phyloP scores from a whole-genome alignment of 2,329 filamentous ascomycete genomes.

The Endoconidiophora laricicola region DNA sequence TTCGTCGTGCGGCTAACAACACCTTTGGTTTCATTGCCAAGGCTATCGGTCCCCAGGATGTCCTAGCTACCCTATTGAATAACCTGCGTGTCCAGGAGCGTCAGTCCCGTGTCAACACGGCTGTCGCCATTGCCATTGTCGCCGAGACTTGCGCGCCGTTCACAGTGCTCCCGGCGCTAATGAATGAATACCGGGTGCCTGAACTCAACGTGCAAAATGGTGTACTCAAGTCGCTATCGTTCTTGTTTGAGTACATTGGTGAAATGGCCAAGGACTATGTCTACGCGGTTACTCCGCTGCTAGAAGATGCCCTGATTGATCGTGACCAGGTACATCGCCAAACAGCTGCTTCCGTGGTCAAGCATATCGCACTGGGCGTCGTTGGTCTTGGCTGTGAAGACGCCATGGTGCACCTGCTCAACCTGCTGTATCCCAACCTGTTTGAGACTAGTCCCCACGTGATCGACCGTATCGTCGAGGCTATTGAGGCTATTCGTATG shows the following conservation, averaged over 20 bases:
- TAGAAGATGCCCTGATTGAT: slow-evolving; percentile 94
- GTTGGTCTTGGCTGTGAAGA: slow-evolving; percentile 95
- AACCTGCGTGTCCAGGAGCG: slow-evolving; percentile 94
- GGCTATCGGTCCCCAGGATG: slow-evolving; percentile 94
- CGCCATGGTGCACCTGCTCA: slow-evolving; percentile 94
- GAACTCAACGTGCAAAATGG: slow-evolving; percentile 98
- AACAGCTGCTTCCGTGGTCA: slow-evolving; percentile 90
- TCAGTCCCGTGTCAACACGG: slow-evolving; percentile 95
- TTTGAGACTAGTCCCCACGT: slow-evolving; percentile 98
- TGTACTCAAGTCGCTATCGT: slow-evolving; percentile 89
- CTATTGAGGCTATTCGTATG: slow-evolving; percentile 88
- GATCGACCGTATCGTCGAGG: slow-evolving; percentile 93
- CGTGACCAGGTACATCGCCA: slow-evolving; percentile 95
- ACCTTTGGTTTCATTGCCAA: slow-evolving; percentile 99
- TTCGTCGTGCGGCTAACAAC: slow-evolving; percentile 94
- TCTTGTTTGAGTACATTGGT: slow-evolving; percentile 97
- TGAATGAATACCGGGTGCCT: slow-evolving; percentile 98
- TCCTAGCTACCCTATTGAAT: slow-evolving; percentile 86
- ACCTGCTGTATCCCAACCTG: slow-evolving; percentile 87
- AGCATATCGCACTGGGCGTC: slow-evolving; percentile 94
- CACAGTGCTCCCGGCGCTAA: slow-evolving; percentile 91
- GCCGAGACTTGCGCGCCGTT: slow-evolving; percentile 97
- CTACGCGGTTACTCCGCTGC: slow-evolving; percentile 86
- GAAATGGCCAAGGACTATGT: slow-evolving; percentile 99
- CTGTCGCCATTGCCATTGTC: slow-evolving; percentile 94